phyloP scores from a whole-genome alignment of 2,329 filamentous ascomycete species.

The Byssoonygena ceratinophila region DNA sequence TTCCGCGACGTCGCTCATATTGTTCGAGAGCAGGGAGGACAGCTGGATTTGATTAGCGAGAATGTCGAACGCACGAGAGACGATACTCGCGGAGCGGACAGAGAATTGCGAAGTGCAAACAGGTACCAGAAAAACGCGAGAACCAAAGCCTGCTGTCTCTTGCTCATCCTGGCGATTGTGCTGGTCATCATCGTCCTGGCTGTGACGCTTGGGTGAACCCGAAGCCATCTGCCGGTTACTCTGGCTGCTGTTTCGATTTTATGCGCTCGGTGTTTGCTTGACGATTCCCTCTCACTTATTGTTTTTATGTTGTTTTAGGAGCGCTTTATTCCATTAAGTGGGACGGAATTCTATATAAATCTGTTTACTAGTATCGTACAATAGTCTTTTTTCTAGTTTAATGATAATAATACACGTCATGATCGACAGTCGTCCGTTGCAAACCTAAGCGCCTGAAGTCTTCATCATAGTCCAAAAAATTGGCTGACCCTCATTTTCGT shows the following conservation, averaged over 20 bases:
- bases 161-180: conserved; percentile 81
- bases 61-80: conserved; percentile 76
- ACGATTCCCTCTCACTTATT: conserved; percentile 6
- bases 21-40: conserved; percentile 83
- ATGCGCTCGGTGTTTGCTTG: background rate
- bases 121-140: conserved; percentile 91
- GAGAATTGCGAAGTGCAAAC: conserved; percentile 73
- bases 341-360: background rate
- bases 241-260: background rate
- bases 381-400: background rate
- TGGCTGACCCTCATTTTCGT: conserved; percentile 46
- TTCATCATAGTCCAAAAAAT: conserved; percentile 37
- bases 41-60: conserved; percentile 74
- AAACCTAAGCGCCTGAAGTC: background rate
- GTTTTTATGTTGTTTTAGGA: background rate
- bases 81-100: conserved; percentile 73
- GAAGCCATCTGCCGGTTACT: background rate
- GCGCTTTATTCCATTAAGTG: background rate
- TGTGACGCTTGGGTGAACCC: conserved; percentile 58
- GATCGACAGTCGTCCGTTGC: no score
- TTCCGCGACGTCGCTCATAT: conserved; percentile 98
- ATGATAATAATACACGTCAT: conserved; percentile 6
- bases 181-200: conserved; percentile 82
- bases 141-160: conserved; percentile 84
- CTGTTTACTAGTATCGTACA: conserved; percentile 3